These are phyloP conservation scores for Melampsora allii-populina DNA, from an alignment of 1,284 basidiomycete species.

Conservation along the genomic window DNA sequence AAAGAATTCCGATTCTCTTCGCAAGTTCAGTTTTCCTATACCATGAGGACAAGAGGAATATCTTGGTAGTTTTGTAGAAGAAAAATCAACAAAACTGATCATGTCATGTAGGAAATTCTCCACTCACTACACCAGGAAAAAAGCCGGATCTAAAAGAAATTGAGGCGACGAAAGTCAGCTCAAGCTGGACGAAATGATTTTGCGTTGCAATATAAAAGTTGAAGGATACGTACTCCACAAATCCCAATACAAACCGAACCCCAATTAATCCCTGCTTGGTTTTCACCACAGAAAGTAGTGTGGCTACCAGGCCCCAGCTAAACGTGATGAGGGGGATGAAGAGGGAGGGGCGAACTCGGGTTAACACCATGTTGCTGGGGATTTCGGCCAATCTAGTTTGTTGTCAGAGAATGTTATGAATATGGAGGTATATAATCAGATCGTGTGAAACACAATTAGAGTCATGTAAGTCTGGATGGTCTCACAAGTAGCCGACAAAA, in stretches of 20 bases:
- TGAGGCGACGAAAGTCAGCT: not conserved
- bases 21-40: slow-evolving; percentile 48
- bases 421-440: not conserved
- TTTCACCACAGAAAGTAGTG: not conserved
- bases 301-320: slow-evolving; percentile 2
- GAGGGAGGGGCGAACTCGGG: not conserved
- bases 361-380: slow-evolving; percentile 8
- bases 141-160: slow-evolving; percentile 1
- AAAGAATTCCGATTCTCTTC: slow-evolving; percentile 46
- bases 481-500: slow-evolving; percentile 1
- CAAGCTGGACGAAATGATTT: not conserved
- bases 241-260: slow-evolving; percentile 4
- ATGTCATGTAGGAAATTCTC: not conserved
- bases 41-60: slow-evolving; percentile 46
- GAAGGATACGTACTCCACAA: not conserved
- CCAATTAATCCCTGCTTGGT: not conserved
- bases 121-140: slow-evolving; percentile 8
- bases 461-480: not conserved
- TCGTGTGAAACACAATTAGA: not conserved
- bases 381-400: not conserved
- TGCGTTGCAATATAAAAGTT: not conserved
- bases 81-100: too few species aligned
- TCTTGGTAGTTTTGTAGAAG: not conserved
- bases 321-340: slow-evolving; percentile 5
- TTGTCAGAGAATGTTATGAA: too few species aligned